Base-by-base conservation (phyloP, 2,329 filamentous ascomycete species). In the Ascochyta koolunga region DNA sequence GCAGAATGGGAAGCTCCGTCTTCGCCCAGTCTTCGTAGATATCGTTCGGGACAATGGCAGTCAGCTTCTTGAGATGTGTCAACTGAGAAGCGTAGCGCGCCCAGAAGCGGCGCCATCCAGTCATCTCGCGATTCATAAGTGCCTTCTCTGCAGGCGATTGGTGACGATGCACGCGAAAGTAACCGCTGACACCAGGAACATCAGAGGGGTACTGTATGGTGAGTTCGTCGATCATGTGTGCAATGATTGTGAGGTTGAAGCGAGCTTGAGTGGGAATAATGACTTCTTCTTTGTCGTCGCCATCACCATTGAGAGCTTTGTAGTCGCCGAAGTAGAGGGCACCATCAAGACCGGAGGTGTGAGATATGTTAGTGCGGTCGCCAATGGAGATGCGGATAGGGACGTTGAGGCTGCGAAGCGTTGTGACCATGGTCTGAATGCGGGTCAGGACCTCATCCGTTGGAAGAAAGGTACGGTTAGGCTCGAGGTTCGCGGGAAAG, bases 101-200 rank as follows among this genome's bases (percentile, higher is more conserved):
- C 72, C 72, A 74, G 60, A 74, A 74, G 22, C 68, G 62, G 16
- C 68, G 65, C 71, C 72, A 74, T 13, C 71, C 72, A 22, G 60
- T 62, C 61, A 64, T 68, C 46, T 74, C 71, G 39, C 70, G 66
- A 22, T 61, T 37, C 50, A 74, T 62, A 36, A 74, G 63, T 18
- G 54, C 45, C 27, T 56, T 61, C 46, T 74, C 71, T 0, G 61
- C 67, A 31, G 47, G 13, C 56, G 60, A 5, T 60, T 65, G 4
- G 5, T 61, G 57, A 21, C 66, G 70, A 13, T 60, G 57, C 1
- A 53, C 40, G 16, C 64, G 62, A 7, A 63, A 44, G 65, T 62
- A 71, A 48, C 69, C 64, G 7, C 61, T 58, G 1, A 73, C 67
- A 21, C 70, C 66, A 11, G 71, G 71, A 5, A 72, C 66, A 45